Percentiles rank a stretch among this genome's conserved stretches.
Conservation (phyloP, 2,329 filamentous ascomycete genomes). For the Pseudogymnoascus sp. region DNA sequence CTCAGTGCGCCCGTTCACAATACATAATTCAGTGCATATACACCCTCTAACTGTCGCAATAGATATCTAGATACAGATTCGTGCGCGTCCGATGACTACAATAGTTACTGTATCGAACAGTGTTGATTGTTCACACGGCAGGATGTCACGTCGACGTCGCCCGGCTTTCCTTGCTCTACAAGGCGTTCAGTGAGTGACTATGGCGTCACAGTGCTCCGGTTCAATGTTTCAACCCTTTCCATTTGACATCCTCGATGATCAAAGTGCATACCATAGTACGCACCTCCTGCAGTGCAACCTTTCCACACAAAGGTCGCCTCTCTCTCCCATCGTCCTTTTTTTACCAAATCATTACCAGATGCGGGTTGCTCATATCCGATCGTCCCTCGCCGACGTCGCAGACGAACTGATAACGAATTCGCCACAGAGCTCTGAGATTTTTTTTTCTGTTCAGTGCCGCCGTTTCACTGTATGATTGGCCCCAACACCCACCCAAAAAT, state of each 20-base stretch:
- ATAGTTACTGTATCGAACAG: background rate
- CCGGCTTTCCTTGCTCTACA: background rate
- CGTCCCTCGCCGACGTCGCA: background rate
- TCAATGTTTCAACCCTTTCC: background rate
- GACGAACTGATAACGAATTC: conserved; percentile 5
- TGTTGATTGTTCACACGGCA: background rate
- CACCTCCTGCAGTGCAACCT: background rate
- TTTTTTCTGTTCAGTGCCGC: background rate
- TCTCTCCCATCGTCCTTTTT: background rate
- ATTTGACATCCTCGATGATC: background rate
- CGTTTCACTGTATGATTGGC: background rate
- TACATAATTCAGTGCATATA: background rate
- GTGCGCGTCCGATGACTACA: background rate
- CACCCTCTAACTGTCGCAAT: background rate
- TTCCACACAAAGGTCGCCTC: background rate
- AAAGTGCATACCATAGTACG: background rate
- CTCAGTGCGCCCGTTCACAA: background rate
- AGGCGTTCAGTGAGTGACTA: background rate
- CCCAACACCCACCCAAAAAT: background rate
- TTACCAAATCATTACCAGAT: conserved; percentile 2
- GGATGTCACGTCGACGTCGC: background rate
- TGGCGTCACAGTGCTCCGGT: background rate
- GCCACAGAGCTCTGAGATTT: background rate
- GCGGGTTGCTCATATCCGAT: background rate
- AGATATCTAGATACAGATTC: background rate